Conservation (phyloP, 176 grass and related monocot species). For the Bolboschoenus planiculmis region DNA sequence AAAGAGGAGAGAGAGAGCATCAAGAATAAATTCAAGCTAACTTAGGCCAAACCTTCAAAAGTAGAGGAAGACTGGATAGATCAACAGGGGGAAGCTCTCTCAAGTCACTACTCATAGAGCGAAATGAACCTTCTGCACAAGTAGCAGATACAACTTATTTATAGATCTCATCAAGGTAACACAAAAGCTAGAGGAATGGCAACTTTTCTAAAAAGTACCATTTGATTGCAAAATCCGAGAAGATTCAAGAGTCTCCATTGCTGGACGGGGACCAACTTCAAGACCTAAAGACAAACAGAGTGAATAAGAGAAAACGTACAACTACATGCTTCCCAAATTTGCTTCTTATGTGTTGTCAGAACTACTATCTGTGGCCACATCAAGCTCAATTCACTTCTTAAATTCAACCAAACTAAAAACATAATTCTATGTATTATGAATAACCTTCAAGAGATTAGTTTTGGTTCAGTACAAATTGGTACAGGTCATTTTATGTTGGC, state of each 20-base stretch:
- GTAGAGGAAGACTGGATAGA: slow-evolving; percentile 55
- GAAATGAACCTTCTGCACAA: slow-evolving; percentile 65
- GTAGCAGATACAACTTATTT: not conserved
- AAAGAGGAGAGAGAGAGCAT: not conserved
- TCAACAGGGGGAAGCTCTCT: slow-evolving; percentile 71
- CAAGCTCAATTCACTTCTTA: not conserved
- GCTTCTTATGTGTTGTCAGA: not conserved
- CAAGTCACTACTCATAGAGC: slow-evolving; percentile 51
- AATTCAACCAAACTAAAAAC: not conserved
- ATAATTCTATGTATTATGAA: not conserved
- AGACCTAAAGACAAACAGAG: slow-evolving; percentile 38
- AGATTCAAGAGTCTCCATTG: slow-evolving; percentile 56
- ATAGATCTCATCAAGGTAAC: not conserved
- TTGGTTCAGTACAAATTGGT: not conserved
- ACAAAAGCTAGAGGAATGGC: not conserved
- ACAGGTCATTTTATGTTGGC: not conserved
- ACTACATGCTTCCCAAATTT: not conserved
- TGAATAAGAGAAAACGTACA: slow-evolving; percentile 24
- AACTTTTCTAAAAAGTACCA: slow-evolving; percentile 29
- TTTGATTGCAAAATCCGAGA: slow-evolving; percentile 70
- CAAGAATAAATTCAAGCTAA: not conserved
- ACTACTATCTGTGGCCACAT: not conserved
- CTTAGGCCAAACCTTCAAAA: slow-evolving; percentile 55
- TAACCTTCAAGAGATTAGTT: not conserved
- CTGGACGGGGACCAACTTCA: slow-evolving; percentile 32